Evolutionary conservation across 2,329 filamentous ascomycete species (phyloP).

Genomic region (Ophiostoma sp.): DNA sequence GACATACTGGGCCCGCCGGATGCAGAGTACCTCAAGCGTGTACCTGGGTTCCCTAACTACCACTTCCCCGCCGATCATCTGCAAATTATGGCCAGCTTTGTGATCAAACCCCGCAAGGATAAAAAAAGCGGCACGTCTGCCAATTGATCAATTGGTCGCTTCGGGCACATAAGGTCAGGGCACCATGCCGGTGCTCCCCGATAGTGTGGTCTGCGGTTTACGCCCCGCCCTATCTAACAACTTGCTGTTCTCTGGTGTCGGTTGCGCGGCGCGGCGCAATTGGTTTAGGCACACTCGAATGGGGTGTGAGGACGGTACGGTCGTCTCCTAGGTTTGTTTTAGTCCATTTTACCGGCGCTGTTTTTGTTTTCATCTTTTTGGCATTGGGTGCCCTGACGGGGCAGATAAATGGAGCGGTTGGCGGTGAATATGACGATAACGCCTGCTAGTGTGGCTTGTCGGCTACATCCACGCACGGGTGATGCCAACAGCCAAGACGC

Average conservation of each 20-base stretch:
- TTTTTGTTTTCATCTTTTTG: conserved; percentile 9
- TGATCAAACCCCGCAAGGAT: conserved; percentile 84
- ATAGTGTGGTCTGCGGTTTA: background rate
- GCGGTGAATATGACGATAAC: background rate
- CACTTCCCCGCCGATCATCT: conserved; percentile 94
- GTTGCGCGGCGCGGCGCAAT: background rate
- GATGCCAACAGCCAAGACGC: background rate
- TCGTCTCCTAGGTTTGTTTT: background rate
- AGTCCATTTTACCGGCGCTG: background rate
- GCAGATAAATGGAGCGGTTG: background rate
- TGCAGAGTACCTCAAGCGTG: conserved; percentile 76
- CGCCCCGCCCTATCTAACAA: background rate
- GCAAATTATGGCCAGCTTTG: conserved; percentile 84
- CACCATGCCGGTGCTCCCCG: too few relatives aligned
- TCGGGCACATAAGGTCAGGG: background rate
- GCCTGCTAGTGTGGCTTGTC: background rate
- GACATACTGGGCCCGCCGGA: conserved; percentile 85
- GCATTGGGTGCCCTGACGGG: conserved; percentile 5
- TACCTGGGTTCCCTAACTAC: conserved; percentile 90
- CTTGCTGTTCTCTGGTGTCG: background rate
- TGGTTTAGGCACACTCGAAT: background rate
- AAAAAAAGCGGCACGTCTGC: conserved; percentile 53
- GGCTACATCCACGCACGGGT: background rate
- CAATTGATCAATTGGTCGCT: background rate
- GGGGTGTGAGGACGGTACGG: background rate